Conservation (phyloP, 2,329 filamentous ascomycete genomes). For the Dactylella cylindrospora region DNA sequence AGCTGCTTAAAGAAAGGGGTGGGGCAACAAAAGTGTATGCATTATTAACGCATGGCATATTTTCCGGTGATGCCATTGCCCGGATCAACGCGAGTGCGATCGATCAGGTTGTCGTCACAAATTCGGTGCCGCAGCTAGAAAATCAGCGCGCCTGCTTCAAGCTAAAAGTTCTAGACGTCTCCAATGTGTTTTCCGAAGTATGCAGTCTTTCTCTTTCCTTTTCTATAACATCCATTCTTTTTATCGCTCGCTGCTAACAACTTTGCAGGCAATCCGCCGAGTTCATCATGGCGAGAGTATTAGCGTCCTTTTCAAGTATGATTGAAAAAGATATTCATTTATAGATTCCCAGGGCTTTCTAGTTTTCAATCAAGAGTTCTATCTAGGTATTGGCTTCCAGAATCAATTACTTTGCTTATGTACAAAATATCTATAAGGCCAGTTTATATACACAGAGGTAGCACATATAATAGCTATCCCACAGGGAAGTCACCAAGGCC, state of each 20-base stretch:
- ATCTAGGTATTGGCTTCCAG: too few relatives aligned
- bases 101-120: conserved; percentile 92
- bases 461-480: too few relatives aligned
- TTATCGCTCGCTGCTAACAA: conserved; percentile 45
- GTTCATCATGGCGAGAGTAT: conserved; percentile 98
- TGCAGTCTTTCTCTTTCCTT: background rate
- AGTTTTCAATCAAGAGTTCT: too few relatives aligned
- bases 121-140: conserved; percentile 86
- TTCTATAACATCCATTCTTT: background rate
- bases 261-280: conserved; percentile 73
- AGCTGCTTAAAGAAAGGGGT: conserved; percentile 85
- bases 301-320: conserved; percentile 87
- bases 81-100: conserved; percentile 90
- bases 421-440: background rate
- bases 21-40: conserved; percentile 86
- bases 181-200: conserved; percentile 52
- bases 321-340: conserved; percentile 57
- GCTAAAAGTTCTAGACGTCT: conserved; percentile 87
- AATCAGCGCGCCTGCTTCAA: conserved; percentile 78
- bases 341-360: too few relatives aligned
- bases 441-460: background rate
- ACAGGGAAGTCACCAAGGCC: background rate
- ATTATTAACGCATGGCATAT: conserved; percentile 88
- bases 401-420: too few relatives aligned
- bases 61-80: conserved; percentile 91